Evolutionary conservation across 2,329 filamentous ascomycete species (phyloP), one percentile per base, ranked within the genome.

Genomic region (Colletotrichum sp.): DNA sequence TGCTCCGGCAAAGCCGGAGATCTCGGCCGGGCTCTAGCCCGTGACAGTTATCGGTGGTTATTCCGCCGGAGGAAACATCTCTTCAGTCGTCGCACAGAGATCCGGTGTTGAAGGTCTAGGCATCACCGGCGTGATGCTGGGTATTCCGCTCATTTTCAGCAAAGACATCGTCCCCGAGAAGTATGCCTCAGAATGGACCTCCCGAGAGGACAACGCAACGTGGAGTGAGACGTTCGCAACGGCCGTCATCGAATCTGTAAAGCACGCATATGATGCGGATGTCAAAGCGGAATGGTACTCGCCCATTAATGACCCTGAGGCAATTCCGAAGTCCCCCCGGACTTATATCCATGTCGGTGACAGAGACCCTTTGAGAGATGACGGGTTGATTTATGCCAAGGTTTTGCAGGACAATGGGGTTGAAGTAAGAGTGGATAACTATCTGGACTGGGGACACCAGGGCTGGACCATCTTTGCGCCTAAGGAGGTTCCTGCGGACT

Each of bases 331-430:
- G 6, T 79, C 88, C 29, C 87, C 87, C 6, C 82, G 80, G 4
- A 83, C 86, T 0, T 90, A 88, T 77, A 80, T 91, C 3, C 87
- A 89, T 75, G 82, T 89, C 1, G 85, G 83, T 72, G 89, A 88
- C 21, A 75, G 86, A 73, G 89, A 90, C 77, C 85, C 85, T 1
- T 75, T 88, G 7, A 80, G 89, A 6, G 89, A 91, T 72, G 89
- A 90, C 65, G 86, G 82, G 0, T 72, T 91, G 64, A 84, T 90
- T 0, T 90, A 90, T 74, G 88, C 89, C 71, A 79, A 83, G 59
- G 77, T 86, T 9, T 77, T 90, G 74, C 80, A 82, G 38, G 85
- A 86, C 58, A 83, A 86, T 38, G 81, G 81, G 0, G 83, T 88
- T 6, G 78, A 82, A 76, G 88, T 87, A 5, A 83, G 81, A 51